Evolutionary conservation across 148 eudicot species (phyloP).

Genomic region (Silene conica): DNA sequence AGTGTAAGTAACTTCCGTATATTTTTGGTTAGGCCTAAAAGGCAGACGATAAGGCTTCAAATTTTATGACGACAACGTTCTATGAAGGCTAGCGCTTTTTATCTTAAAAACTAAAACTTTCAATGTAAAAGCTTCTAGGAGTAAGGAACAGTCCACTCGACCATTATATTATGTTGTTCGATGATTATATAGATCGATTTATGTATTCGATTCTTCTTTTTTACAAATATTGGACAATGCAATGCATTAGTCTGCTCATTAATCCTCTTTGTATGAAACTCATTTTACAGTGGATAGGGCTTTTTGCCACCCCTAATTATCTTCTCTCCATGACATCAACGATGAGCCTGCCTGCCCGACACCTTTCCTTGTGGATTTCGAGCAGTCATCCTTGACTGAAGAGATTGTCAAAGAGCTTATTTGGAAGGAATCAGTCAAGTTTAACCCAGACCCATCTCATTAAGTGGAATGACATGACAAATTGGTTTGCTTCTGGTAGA

Average conservation of each 20-base stretch:
- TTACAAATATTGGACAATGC: too few species aligned
- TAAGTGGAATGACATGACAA: conserved; percentile 26
- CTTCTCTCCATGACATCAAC: conserved; percentile 63
- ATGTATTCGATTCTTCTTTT: too few species aligned
- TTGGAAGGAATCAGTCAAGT: conserved; percentile 74
- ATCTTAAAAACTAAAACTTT: too few species aligned
- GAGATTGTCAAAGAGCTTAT: conserved; percentile 80
- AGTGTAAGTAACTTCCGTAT: background rate
- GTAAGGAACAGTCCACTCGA: background rate
- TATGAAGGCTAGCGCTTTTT: too few species aligned
- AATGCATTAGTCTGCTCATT: background rate
- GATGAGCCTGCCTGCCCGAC: conserved; percentile 60
- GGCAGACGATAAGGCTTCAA: too few species aligned
- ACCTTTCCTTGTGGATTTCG: conserved; percentile 69
- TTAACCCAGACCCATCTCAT: conserved; percentile 64
- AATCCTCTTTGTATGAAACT: background rate
- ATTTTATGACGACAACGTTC: too few species aligned
- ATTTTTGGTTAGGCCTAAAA: background rate
- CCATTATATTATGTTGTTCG: too few species aligned
- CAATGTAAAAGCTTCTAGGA: background rate
- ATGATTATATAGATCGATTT: too few species aligned
- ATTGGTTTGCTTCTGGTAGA: conserved; percentile 20
- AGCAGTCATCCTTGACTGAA: conserved; percentile 60
- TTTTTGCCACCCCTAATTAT: conserved; percentile 70
- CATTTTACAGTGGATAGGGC: conserved; percentile 61